Evolutionary conservation across 768 basidiomycete genomes (phyloP), one percentile per base, ranked within the genome.

Genomic region (Rhodocollybia butyracea): DNA sequence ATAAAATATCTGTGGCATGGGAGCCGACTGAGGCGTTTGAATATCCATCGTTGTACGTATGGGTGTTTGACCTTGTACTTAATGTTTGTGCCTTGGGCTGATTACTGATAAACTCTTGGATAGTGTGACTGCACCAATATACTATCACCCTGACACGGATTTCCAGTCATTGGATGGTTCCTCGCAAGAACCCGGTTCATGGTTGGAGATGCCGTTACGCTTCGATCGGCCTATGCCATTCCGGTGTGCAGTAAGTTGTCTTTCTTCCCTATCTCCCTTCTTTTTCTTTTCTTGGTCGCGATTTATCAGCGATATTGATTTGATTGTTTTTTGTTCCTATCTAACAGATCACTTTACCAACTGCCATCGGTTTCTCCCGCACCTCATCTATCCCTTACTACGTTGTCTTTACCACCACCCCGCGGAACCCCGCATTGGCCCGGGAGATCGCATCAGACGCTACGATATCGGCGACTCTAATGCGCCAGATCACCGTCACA

Each of bases 371-470:
- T 3, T 88, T 88, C 69, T 75, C 81, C 60, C 85, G 88, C 27
- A 66, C 76, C 24, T 76, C 76, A 17, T 78, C 77, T n/a, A 79
- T 90, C 57, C 81, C 87, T 12, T 89, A 83, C 62, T 89, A 83
- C 61, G 85, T 88, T 50, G 84, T 89, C 27, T 89, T 89, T 68
- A 80, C 81, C 10, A 88, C 88, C 29, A 80, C 69, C 7, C 80
- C 84, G 17, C 74, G 82, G 38, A 85, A 82, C 17, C 67, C 74
- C 1, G 59, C 68, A 11, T 69, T 89, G 30, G 77, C 83, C 8
- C 78, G 76, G 56, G 86, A 89, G 63, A 86, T 89, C 32, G 82
- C 86, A 7, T 63, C 84, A 3, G 87, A 89, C 64, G 84, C 88
- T 5, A 86, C 85, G 12, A 82, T 88, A 30, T 79, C 80, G n/a